phyloP scores from a whole-genome alignment of 768 basidiomycete species.

The Baorangia bicolor region DNA sequence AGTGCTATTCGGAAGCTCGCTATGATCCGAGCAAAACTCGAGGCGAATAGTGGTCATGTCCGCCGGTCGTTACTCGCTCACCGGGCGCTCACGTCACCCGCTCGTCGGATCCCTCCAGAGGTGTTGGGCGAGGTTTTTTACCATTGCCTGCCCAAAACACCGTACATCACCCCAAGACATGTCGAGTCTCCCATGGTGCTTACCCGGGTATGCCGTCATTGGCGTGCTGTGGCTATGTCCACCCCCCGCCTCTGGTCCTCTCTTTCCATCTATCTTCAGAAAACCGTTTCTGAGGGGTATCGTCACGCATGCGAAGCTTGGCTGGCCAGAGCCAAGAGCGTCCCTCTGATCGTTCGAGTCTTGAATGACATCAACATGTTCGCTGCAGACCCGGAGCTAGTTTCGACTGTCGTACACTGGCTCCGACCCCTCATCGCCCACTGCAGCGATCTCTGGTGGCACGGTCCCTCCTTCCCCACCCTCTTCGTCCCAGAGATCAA shows the following conservation, averaged over 20 bases:
- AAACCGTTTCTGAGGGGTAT: background rate
- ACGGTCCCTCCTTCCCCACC: conserved; percentile 26
- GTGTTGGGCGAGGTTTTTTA: conserved; percentile 32
- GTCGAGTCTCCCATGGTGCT: conserved; percentile 27
- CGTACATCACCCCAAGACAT: conserved; percentile 25
- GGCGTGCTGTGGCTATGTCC: conserved; percentile 31
- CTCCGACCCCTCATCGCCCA: conserved; percentile 22
- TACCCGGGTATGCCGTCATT: conserved; percentile 28
- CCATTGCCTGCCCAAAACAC: conserved; percentile 25
- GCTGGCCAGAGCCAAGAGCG: conserved; percentile 30
- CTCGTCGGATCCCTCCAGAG: conserved; percentile 28
- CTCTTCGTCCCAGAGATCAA: conserved; percentile 13
- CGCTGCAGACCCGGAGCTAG: background rate
- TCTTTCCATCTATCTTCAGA: conserved; percentile 22
- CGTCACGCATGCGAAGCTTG: conserved; percentile 25
- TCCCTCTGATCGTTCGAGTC: conserved; percentile 26
- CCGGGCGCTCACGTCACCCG: conserved; percentile 21
- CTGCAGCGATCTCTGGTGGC: conserved; percentile 33
- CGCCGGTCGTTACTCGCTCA: conserved; percentile 25
- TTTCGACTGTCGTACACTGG: conserved; percentile 18
- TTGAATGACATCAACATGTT: conserved; percentile 24
- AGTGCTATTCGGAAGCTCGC: conserved; percentile 19
- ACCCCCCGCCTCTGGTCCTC: conserved; percentile 35
- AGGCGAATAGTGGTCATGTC: conserved; percentile 15
- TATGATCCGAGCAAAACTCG: conserved; percentile 17